Conservation (phyloP, 2,329 filamentous ascomycete genomes). For the Trichoderma pleuroti region DNA sequence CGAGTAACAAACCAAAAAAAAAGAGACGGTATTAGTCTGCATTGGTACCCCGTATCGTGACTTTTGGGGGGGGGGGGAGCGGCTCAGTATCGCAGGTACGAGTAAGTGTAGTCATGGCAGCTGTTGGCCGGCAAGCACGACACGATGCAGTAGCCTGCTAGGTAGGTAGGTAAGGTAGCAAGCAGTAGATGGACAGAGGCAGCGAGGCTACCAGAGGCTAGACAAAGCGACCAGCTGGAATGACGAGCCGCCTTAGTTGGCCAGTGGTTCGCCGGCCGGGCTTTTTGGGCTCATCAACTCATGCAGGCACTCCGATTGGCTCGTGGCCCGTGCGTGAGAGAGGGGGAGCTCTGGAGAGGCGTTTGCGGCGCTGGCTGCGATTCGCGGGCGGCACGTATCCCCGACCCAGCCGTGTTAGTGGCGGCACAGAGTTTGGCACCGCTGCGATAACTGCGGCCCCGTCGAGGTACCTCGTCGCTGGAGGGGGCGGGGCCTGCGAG, state of each 20-base stretch:
- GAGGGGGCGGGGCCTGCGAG: not conserved
- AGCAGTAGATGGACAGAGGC: too few species aligned
- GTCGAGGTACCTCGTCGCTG: not conserved
- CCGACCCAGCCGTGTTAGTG: constrained; percentile 9
- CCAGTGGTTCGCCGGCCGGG: not conserved
- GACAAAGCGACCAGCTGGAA: not conserved
- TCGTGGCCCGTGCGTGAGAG: constrained; percentile 9
- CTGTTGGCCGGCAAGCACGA: not conserved
- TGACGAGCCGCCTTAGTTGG: not conserved
- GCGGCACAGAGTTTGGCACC: rapidly evolving
- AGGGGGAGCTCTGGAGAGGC: not conserved
- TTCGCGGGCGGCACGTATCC: not conserved
- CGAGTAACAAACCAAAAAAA: not conserved
- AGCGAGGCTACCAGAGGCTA: not conserved
- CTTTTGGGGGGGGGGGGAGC: not conserved
- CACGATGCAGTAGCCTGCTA: too few species aligned
- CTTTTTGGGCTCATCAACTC: not conserved
- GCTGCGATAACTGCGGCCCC: not conserved
- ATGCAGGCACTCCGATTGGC: constrained; percentile 14
- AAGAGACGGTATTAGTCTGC: not conserved
- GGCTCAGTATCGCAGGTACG: not conserved
- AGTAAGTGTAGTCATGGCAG: not conserved
- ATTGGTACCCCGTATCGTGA: constrained; percentile 2
- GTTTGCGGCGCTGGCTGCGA: not conserved
- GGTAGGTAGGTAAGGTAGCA: too few species aligned